Conservation (phyloP, 1,284 basidiomycete genomes). For the Hymenochaete sp. region DNA sequence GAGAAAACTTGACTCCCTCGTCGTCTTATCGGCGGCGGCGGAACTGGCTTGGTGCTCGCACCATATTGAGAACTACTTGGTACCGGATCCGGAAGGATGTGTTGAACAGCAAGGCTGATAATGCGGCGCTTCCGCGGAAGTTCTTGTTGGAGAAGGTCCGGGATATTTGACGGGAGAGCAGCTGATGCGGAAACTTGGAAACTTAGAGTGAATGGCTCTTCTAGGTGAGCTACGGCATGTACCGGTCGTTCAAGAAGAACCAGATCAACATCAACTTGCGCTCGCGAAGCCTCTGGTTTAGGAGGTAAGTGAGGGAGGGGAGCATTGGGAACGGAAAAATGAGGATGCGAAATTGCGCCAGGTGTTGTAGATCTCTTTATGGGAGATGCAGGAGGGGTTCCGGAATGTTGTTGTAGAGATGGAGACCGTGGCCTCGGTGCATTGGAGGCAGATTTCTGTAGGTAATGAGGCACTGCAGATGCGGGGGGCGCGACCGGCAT, state of each 20-base stretch:
- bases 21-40: conserved; percentile 1
- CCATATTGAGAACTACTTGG: too few relatives aligned
- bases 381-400: conserved; percentile 52
- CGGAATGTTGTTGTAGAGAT: conserved; percentile 31
- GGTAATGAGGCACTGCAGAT: conserved; percentile 62
- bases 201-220: conserved; percentile 48
- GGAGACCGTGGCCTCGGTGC: conserved; percentile 46
- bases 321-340: conserved; percentile 35
- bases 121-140: conserved; percentile 25
- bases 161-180: conserved; percentile 25
- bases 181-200: conserved; percentile 40
- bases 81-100: conserved; percentile 32
- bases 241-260: conserved; percentile 43
- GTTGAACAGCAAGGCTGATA: conserved; percentile 54
- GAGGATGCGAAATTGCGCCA: conserved; percentile 32
- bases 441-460: conserved; percentile 44
- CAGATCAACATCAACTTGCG: conserved; percentile 51
- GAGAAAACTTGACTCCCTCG: conserved; percentile 11
- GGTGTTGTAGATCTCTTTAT: conserved; percentile 37
- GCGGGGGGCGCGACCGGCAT: too few relatives aligned
- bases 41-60: too few relatives aligned
- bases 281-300: conserved; percentile 19
- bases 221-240: conserved; percentile 34
- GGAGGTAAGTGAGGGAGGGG: conserved; percentile 16
- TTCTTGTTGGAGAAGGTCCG: conserved; percentile 11